Evolutionary conservation across 2,329 filamentous ascomycete species (phyloP).

Genomic region (Trichoderma lentiforme): DNA sequence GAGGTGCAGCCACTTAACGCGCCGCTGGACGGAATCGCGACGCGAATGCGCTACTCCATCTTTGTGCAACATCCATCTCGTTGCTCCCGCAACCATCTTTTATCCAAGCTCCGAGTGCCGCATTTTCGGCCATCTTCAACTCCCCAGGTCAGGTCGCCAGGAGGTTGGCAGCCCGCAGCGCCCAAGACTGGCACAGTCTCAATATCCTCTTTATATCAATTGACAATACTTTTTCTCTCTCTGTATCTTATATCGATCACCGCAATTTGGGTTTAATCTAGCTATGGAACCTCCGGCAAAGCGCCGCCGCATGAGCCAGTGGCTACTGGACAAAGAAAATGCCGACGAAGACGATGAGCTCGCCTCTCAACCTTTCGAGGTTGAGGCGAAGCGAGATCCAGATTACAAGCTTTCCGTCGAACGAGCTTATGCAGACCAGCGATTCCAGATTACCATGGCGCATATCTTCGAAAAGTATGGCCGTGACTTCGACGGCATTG

Average conservation of each 20-base stretch:
- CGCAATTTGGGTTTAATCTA: background rate
- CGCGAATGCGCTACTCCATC: slow-evolving; percentile 18
- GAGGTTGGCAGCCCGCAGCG: background rate
- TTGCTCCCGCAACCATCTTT: slow-evolving; percentile 18
- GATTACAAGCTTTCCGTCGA: slow-evolving; percentile 58
- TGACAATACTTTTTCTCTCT: background rate
- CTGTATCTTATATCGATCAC: background rate
- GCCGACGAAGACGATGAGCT: slow-evolving; percentile 47
- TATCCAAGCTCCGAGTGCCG: background rate
- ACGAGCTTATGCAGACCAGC: slow-evolving; percentile 63
- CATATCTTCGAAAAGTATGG: slow-evolving; percentile 86
- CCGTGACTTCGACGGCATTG: slow-evolving; percentile 75
- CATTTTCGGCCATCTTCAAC: background rate
- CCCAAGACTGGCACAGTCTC: background rate
- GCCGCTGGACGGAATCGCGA: slow-evolving; percentile 14
- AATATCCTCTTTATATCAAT: slow-evolving; percentile 4
- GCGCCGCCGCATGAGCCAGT: slow-evolving; percentile 52
- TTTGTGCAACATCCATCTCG: background rate
- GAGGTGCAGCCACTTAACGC: slow-evolving; percentile 21
- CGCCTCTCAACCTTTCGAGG: slow-evolving; percentile 45
- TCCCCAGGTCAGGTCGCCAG: background rate
- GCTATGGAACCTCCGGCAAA: slow-evolving; percentile 60
- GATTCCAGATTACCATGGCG: slow-evolving; percentile 81
- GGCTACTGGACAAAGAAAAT: slow-evolving; percentile 29
- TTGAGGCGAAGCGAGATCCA: slow-evolving; percentile 48